Evolutionary conservation across 306 rosid genomes (phyloP).

Genomic region (Quillaja saponaria): DNA sequence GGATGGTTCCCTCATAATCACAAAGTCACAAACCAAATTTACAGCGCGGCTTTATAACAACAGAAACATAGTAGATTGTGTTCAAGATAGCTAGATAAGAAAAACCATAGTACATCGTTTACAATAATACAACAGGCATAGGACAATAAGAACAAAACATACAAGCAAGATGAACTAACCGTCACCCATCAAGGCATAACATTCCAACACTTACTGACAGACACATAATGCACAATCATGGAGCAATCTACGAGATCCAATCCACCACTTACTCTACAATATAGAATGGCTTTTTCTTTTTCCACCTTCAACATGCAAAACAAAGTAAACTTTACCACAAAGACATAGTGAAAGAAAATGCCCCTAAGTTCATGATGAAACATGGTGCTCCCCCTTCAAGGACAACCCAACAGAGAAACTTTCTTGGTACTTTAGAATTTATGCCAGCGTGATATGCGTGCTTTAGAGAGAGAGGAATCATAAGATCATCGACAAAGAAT

Average conservation of each 20-base stretch:
- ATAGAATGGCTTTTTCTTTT: conserved; percentile 36
- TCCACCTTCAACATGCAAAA: conserved; percentile 51
- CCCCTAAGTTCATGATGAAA: conserved; percentile 54
- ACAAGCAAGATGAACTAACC: too few species aligned
- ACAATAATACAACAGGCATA: too few species aligned
- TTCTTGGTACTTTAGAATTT: conserved; percentile 50
- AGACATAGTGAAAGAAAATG: conserved; percentile 37
- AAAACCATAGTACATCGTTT: too few species aligned
- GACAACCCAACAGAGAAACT: conserved; percentile 49
- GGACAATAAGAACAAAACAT: too few species aligned
- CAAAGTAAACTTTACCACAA: conserved; percentile 53
- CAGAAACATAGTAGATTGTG: too few species aligned
- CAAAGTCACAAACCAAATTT: too few species aligned
- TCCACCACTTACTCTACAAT: conserved; percentile 39
- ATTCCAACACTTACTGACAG: conserved; percentile 9
- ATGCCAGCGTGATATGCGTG: conserved; percentile 44
- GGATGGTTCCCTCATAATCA: too few species aligned
- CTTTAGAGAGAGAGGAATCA: conserved; percentile 47
- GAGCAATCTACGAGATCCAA: conserved; percentile 33
- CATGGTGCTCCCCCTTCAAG: conserved; percentile 47
- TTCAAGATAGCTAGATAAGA: too few species aligned
- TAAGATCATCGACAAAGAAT: conserved; percentile 45
- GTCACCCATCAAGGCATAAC: too few species aligned
- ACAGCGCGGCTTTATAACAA: too few species aligned
- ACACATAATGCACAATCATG: conserved; percentile 34